phyloP scores from a whole-genome alignment of 768 basidiomycete genomes.

The Leccinum variicolor region DNA sequence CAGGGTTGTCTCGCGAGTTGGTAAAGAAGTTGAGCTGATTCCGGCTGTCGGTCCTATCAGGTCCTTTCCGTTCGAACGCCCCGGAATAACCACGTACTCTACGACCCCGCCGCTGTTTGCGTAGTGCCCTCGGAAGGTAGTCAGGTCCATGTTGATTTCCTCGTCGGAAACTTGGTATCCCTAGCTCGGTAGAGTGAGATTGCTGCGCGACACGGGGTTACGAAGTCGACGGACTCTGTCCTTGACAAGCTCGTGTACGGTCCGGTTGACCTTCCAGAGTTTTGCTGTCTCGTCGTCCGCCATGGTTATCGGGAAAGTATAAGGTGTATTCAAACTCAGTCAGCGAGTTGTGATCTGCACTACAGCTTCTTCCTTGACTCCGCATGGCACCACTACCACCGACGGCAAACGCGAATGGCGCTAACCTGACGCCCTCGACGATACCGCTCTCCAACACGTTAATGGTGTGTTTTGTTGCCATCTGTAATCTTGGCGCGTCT shows the following conservation, averaged over 20 bases:
- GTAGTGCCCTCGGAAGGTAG: constrained; percentile 70
- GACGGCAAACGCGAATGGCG: constrained; percentile 35
- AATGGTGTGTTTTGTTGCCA: constrained; percentile 41
- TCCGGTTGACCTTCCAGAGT: constrained; percentile 94
- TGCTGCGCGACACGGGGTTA: constrained; percentile 3
- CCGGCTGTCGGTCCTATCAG: constrained; percentile 52
- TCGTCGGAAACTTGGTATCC: constrained; percentile 93
- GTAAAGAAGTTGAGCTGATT: constrained; percentile 89
- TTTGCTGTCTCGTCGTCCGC: constrained; percentile 80
- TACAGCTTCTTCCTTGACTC: constrained; percentile 12
- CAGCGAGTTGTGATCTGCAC: constrained; percentile 1
- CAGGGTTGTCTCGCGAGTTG: constrained; percentile 58
- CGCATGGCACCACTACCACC: constrained; percentile 41
- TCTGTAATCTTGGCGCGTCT: background rate
- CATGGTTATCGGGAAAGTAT: constrained; percentile 40
- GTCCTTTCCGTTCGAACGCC: constrained; percentile 2
- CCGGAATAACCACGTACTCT: constrained; percentile 60
- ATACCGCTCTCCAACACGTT: constrained; percentile 45
- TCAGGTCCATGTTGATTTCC: constrained; percentile 86
- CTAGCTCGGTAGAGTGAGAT: constrained; percentile 41
- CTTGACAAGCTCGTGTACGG: constrained; percentile 93
- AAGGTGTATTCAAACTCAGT: constrained; percentile 57
- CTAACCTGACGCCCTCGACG: constrained; percentile 28
- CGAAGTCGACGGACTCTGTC: constrained; percentile 66
- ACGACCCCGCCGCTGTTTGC: constrained; percentile 71